Evolutionary conservation across 495 filamentous ascomycete species (phyloP).

Genomic region (Aspergillus incahuasiensis): DNA sequence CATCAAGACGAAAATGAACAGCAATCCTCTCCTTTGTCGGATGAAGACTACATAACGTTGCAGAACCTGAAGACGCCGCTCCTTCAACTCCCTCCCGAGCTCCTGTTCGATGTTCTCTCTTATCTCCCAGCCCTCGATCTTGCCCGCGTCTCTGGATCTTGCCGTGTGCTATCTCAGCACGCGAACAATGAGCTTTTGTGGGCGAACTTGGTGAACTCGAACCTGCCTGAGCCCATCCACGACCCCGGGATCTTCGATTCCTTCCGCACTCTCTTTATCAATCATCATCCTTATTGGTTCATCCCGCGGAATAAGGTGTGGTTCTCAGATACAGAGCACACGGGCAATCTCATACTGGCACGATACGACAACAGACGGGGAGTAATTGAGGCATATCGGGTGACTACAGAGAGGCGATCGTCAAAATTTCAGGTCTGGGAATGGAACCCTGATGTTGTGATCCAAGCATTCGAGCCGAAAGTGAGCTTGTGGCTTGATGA

Average conservation of each 20-base stretch:
- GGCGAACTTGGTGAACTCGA: conserved; percentile 56
- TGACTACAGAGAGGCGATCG: conserved; percentile 56
- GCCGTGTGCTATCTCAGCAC: conserved; percentile 47
- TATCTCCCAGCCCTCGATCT: conserved; percentile 58
- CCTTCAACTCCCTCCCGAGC: conserved; percentile 55
- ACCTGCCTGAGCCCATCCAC: conserved; percentile 47
- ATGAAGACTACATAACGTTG: background rate
- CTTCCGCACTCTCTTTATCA: conserved; percentile 64
- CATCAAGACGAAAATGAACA: conserved; percentile 3
- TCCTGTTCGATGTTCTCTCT: conserved; percentile 57
- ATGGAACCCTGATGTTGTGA: conserved; percentile 61
- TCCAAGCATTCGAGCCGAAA: conserved; percentile 67
- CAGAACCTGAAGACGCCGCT: conserved; percentile 22
- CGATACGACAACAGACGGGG: conserved; percentile 67
- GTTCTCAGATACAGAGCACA: conserved; percentile 68
- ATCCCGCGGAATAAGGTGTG: conserved; percentile 74
- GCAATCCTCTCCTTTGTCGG: background rate
- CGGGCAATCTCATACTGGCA: conserved; percentile 66
- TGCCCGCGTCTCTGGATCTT: conserved; percentile 48
- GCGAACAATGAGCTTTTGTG: conserved; percentile 56
- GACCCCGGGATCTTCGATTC: conserved; percentile 53
- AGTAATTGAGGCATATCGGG: conserved; percentile 76
- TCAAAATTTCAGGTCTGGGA: conserved; percentile 57
- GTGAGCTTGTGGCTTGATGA: conserved; percentile 66
- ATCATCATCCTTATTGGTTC: conserved; percentile 81